Percentiles rank a stretch among this genome's conserved stretches.
Conservation (phyloP, 148 eudicot species). For the Persicaria maculosa region DNA sequence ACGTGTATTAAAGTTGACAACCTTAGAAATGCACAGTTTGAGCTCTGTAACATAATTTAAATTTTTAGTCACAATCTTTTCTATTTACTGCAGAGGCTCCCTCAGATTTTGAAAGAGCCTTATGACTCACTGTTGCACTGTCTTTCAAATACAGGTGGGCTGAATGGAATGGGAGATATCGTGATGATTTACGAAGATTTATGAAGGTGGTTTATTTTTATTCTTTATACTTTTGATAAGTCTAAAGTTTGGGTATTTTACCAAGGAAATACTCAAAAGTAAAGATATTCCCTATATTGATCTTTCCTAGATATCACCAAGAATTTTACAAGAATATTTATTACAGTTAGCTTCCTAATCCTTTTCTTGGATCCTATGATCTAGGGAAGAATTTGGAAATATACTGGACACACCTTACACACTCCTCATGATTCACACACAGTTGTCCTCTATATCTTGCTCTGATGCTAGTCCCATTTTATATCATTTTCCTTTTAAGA, state of each 20-base stretch:
- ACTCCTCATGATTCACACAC: no score
- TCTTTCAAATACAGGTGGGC: slow-evolving; percentile 69
- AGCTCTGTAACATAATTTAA: background rate
- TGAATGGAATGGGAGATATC: slow-evolving; percentile 98
- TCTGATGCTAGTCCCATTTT: no score
- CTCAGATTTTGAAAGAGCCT: background rate
- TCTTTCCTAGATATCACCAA: background rate
- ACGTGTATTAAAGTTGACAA: background rate
- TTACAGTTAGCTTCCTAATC: background rate
- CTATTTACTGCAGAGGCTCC: background rate
- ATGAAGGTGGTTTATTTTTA: slow-evolving; percentile 49
- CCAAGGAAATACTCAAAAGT: background rate
- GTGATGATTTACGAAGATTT: slow-evolving; percentile 88
- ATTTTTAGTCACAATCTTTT: background rate
- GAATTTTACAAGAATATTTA: background rate
- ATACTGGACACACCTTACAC: background rate
- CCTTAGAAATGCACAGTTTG: background rate
- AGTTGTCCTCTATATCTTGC: no score
- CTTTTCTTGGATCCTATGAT: background rate
- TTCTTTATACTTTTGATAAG: background rate
- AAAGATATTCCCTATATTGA: background rate
- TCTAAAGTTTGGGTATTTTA: background rate
- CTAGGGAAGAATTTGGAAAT: background rate
- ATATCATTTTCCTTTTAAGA: no score
- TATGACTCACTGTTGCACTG: slow-evolving; percentile 4